A percentile compares a stretch with the other conserved stretches of the same genome.
These are phyloP conservation scores for Pestalotiopsis sp. DNA, from an alignment of 2,329 filamentous ascomycete species.

Conservation along the genomic window DNA sequence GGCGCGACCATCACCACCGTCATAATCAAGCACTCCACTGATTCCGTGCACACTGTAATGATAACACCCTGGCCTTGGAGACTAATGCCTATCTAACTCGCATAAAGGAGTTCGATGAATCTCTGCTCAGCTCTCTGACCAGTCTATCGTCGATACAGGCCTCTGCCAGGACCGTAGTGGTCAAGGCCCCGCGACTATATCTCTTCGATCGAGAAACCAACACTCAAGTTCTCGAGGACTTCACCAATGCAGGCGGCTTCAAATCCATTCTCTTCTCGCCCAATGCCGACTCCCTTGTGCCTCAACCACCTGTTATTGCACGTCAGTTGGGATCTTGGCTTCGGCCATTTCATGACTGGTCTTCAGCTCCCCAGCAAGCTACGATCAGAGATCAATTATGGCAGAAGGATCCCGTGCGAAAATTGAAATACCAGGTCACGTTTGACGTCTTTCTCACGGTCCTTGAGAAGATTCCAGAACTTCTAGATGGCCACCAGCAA, in stretches of 20 bases:
- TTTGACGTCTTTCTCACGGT: constrained; percentile 38
- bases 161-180: neutral
- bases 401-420: constrained; percentile 35
- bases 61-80: neutral
- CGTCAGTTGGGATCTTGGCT: constrained; percentile 32
- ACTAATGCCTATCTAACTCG: neutral
- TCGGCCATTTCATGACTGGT: constrained; percentile 38
- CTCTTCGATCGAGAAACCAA: neutral
- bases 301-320: neutral
- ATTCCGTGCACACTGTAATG: neutral
- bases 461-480: constrained; percentile 31
- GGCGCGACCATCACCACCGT: neutral
- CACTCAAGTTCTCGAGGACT: neutral
- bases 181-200: neutral
- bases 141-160: too few relatives aligned
- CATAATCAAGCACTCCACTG: constrained; percentile 1
- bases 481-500: constrained; percentile 27
- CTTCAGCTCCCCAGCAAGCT: constrained; percentile 21
- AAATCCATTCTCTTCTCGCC: neutral
- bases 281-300: neutral
- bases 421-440: constrained; percentile 39
- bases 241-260: neutral
- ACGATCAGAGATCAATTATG: constrained; percentile 21
- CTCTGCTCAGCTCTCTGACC: neutral
- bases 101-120: neutral